These are phyloP conservation scores for Botrytis deweyae DNA, from an alignment of 2,329 filamentous ascomycete species.

Conservation along the genomic window DNA sequence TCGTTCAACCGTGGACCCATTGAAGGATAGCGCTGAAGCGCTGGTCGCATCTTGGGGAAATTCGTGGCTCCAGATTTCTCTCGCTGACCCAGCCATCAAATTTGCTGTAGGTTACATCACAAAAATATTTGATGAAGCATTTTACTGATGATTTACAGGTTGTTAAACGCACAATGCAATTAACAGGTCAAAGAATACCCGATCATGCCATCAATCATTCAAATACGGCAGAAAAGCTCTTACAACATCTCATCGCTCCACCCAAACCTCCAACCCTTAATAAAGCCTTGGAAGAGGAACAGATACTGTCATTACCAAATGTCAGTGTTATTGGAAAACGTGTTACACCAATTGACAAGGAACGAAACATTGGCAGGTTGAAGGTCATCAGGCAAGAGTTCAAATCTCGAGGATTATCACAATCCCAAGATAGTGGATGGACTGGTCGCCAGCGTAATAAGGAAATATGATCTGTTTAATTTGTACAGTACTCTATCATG, in stretches of 20 bases:
- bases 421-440: background rate
- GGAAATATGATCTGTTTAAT: background rate
- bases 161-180: conserved; percentile 74
- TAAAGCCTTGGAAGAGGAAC: conserved; percentile 52
- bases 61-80: conserved; percentile 57
- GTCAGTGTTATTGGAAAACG: conserved; percentile 65
- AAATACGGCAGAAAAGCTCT: conserved; percentile 53
- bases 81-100: conserved; percentile 61
- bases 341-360: conserved; percentile 69
- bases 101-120: conserved; percentile 63
- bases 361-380: conserved; percentile 70
- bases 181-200: conserved; percentile 73
- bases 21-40: conserved; percentile 31
- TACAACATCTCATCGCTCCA: conserved; percentile 53
- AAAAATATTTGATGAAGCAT: background rate
- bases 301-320: conserved; percentile 61
- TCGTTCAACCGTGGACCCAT: conserved; percentile 28
- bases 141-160: conserved; percentile 53
- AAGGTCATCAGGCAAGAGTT: conserved; percentile 77
- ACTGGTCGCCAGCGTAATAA: background rate
- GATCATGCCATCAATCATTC: conserved; percentile 65
- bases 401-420: conserved; percentile 58
- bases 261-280: conserved; percentile 62
- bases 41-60: conserved; percentile 48
- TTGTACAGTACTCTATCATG: conserved; percentile 8